Conservation (phyloP, 2,329 filamentous ascomycete genomes). For the Hyphodiscus sp. region DNA sequence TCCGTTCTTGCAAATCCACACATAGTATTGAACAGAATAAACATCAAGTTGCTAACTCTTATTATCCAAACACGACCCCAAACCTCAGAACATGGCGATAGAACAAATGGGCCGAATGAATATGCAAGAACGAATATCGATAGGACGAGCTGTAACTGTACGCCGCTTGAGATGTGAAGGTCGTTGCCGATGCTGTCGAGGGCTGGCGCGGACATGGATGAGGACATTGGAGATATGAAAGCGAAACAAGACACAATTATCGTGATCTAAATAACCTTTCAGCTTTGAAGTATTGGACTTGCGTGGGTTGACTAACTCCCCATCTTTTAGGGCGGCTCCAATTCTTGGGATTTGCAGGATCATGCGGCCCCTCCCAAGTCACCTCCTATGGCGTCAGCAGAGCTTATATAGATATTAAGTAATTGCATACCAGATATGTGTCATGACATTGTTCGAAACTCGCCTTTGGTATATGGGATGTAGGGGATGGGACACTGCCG, state of each 20-base stretch:
- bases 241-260: constrained; percentile 27
- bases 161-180: constrained; percentile 36
- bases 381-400: no score
- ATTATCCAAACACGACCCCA: constrained; percentile 37
- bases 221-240: constrained; percentile 10
- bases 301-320: constrained; percentile 40
- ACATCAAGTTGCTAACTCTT: constrained; percentile 41
- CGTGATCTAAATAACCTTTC: no score
- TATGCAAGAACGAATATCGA: constrained; percentile 39
- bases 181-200: constrained; percentile 41
- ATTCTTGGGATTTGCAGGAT: constrained; percentile 17
- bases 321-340: constrained; percentile 33
- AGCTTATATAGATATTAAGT: no score
- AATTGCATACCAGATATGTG: no score
- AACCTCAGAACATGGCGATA: constrained; percentile 51
- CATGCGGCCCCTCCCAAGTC: constrained; percentile 11
- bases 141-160: constrained; percentile 21
- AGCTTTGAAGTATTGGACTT: no score
- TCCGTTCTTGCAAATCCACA: constrained; percentile 40
- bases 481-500: no score
- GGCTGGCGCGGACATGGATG: constrained; percentile 11
- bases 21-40: constrained; percentile 44
- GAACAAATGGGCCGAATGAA: constrained; percentile 42
- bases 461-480: no score
- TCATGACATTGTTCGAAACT: no score